Evolutionary conservation across 1,139 yeast species (phyloP).

Genomic region (Eremothecium coryli): DNA sequence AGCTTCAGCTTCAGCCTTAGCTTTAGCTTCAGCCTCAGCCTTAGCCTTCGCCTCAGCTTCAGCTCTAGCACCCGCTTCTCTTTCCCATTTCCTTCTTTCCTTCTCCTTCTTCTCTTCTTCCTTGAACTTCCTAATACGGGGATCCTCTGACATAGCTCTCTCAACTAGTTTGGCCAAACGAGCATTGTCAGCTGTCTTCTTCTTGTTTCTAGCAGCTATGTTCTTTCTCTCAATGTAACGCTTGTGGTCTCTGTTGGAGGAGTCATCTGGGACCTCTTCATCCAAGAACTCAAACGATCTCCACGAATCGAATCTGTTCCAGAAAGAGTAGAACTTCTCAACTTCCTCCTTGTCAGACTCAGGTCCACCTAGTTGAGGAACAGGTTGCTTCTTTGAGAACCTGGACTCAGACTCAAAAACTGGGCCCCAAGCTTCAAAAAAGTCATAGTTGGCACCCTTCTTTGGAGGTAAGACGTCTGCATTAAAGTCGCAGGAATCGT

Average conservation of each 20-base stretch:
- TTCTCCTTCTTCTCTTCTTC: slow-evolving; percentile 92
- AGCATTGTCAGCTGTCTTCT: slow-evolving; percentile 94
- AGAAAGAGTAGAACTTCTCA: slow-evolving; percentile 80
- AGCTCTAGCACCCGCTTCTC: slow-evolving; percentile 93
- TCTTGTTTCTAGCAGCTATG: slow-evolving; percentile 92
- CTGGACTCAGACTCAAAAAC: slow-evolving; percentile 85
- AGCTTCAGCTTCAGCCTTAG: slow-evolving; percentile 71
- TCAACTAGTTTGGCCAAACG: slow-evolving; percentile 80
- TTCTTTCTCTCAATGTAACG: slow-evolving; percentile 97
- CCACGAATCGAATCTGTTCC: slow-evolving; percentile 98
- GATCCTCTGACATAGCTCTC: slow-evolving; percentile 82
- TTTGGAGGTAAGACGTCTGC: slow-evolving; percentile 81
- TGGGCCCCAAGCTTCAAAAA: slow-evolving; percentile 87
- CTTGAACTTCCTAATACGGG: slow-evolving; percentile 88
- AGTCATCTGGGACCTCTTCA: slow-evolving; percentile 99
- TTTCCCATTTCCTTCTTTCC: slow-evolving; percentile 94
- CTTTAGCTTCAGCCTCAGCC: slow-evolving; percentile 79
- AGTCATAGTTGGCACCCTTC: slow-evolving; percentile 57
- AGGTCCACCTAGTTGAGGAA: slow-evolving; percentile 67
- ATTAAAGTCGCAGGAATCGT: slow-evolving; percentile 84
- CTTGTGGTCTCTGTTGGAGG: slow-evolving; percentile 98
- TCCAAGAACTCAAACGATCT: slow-evolving; percentile 96
- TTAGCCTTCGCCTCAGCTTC: slow-evolving; percentile 84
- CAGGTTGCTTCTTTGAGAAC: slow-evolving; percentile 85
- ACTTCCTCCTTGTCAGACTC: slow-evolving; percentile 72